Percentiles rank a stretch among this genome's conserved stretches.
These are phyloP conservation scores for Ormosia emarginata DNA, from an alignment of 306 rosid genomes.

Conservation along the genomic window DNA sequence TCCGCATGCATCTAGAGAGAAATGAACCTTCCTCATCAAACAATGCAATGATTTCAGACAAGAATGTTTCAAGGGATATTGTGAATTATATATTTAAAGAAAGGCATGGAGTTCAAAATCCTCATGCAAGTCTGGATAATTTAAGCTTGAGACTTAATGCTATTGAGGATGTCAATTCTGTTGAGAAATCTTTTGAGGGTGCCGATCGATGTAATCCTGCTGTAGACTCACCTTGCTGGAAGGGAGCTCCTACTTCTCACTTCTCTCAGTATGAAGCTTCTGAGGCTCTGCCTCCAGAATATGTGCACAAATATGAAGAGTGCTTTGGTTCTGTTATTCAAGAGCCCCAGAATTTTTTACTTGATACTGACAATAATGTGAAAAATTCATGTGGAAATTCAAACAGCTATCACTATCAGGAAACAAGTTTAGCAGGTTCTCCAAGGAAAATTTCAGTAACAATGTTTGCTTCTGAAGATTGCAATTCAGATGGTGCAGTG, in stretches of 20 bases:
- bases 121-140: conserved; percentile 32
- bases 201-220: conserved; percentile 64
- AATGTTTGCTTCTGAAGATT: conserved; percentile 36
- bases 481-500: conserved; percentile 29
- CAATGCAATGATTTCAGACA: conserved; percentile 37
- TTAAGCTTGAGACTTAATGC: conserved; percentile 42
- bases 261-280: conserved; percentile 48
- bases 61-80: conserved; percentile 24
- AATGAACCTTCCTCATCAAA: conserved; percentile 44
- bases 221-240: conserved; percentile 99
- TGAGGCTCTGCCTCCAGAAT: conserved; percentile 26
- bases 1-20: conserved; percentile 42
- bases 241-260: conserved; percentile 56
- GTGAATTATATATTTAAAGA: conserved; percentile 34
- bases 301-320: conserved; percentile 33
- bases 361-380: conserved; percentile 26
- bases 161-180: conserved; percentile 37
- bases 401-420: conserved; percentile 35
- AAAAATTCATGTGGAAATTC: conserved; percentile 37
- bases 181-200: conserved; percentile 50
- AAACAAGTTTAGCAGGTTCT: conserved; percentile 37
- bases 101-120: conserved; percentile 37
- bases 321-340: conserved; percentile 32
- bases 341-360: conserved; percentile 30
- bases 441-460: conserved; percentile 30